Percentiles rank a stretch among this genome's conserved stretches.
Evolutionary conservation across 371 early-diverging fungal genomes (phyloP).

Genomic region (Mucor mucedo): DNA sequence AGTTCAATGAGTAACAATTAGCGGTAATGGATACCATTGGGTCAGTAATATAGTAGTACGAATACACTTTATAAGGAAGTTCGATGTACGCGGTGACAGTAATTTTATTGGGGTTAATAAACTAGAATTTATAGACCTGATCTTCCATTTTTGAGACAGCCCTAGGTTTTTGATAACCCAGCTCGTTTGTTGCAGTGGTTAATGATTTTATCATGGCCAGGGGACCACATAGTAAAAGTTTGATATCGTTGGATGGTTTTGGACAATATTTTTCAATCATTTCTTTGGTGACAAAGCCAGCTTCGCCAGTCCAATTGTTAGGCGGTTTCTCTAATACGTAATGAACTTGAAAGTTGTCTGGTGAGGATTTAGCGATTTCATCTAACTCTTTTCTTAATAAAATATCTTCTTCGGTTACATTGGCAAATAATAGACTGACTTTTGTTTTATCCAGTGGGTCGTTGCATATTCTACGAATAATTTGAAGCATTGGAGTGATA

Average conservation of each 20-base stretch:
- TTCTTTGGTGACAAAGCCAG: conserved; percentile 81
- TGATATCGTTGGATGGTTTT: conserved; percentile 74
- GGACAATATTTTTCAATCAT: conserved; percentile 76
- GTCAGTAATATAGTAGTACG: no score
- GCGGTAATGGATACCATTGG: no score
- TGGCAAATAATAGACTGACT: conserved; percentile 87
- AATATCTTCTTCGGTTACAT: conserved; percentile 87
- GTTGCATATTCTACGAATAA: conserved; percentile 75
- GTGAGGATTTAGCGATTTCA: conserved; percentile 64
- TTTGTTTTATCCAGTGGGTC: conserved; percentile 81
- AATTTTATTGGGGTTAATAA: background rate
- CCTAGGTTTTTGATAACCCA: conserved; percentile 78
- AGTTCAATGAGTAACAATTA: no score
- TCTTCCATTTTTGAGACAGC: conserved; percentile 85
- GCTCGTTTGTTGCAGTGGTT: conserved; percentile 59
- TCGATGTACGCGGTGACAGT: no score
- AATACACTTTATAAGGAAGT: no score
- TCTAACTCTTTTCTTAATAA: conserved; percentile 84
- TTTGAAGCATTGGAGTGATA: conserved; percentile 95
- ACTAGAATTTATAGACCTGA: conserved; percentile 91
- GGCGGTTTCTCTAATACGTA: conserved; percentile 87
- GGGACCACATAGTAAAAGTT: conserved; percentile 93
- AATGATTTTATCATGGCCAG: conserved; percentile 81
- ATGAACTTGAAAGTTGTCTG: conserved; percentile 79
- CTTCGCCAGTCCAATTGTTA: conserved; percentile 78